Base-by-base conservation (phyloP, 2,329 filamentous ascomycete species). In the Endoconidiophora polonica region DNA sequence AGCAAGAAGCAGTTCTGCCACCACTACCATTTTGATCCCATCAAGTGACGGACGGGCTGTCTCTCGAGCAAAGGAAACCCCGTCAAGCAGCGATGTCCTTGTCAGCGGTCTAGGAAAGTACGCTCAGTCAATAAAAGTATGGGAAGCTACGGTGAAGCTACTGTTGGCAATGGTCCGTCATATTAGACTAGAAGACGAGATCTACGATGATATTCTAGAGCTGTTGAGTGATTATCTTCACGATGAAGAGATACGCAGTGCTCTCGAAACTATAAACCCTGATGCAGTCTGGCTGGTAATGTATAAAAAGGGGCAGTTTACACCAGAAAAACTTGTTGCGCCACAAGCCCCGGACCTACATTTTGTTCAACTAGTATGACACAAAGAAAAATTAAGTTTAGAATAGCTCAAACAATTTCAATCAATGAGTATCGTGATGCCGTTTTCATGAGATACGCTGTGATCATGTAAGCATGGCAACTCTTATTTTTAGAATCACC, bases 261-360 rank as follows among this genome's bases (percentile, higher is more conserved):
- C 75, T 9, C 62, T 91, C 43, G 77, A 83, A 56, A 64, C 60
- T 2, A 65, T 81, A 48, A 87, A 90, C 61, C 67, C 72, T 1
- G 85, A 91, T 66, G 81, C 82, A 1, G 80, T 91, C 3, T 93
- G 86, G 86, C 63, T 90, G 55, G 67, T 68, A 39, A 63, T 75
- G 58, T 72, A 74, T 50, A 65, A 73, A 57, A 61, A 62, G 49
- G 70, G 72, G 7, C 55, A 63, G 53, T 58, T 68, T 36, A 57
- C 65, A 48, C 58, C 57, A 54, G 56, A 33, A 22, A 9, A 20
- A n/a, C 23, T 61, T 50, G 59, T 62, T 39, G 61, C 59, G 9
- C 71, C 71, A 6, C 56, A 61, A 20, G 57, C 73, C 56, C 65
- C 71, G 4, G 70, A 68, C 0, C 59, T 65, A 40, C 57, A 55